Evolutionary conservation across 306 rosid species (phyloP).

Genomic region (Glycine soja): DNA sequence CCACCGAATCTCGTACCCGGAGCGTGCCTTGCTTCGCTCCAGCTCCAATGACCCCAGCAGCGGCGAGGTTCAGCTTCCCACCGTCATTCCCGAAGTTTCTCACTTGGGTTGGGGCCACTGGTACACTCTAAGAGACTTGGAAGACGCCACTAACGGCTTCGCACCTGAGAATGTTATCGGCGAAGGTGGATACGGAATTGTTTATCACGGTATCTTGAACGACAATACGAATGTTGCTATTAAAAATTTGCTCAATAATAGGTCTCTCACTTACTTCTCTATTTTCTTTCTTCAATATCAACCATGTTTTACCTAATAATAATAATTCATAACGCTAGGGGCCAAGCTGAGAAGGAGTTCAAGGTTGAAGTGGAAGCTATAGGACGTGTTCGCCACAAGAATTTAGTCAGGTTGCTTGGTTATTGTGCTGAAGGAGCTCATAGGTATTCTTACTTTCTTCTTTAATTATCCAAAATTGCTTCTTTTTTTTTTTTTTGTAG

Average conservation of each 20-base stretch:
- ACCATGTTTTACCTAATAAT: not conserved
- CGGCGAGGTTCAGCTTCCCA: slow-evolving; percentile 49
- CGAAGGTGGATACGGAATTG: slow-evolving; percentile 93
- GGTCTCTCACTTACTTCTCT: slow-evolving; percentile 27
- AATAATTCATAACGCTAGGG: slow-evolving; percentile 45
- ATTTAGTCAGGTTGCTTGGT: slow-evolving; percentile 83
- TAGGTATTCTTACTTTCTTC: slow-evolving; percentile 53
- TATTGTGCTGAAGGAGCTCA: slow-evolving; percentile 98
- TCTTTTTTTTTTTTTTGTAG: not conserved
- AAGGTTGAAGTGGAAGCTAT: slow-evolving; percentile 93
- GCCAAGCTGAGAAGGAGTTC: slow-evolving; percentile 94
- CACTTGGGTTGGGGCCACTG: slow-evolving; percentile 97
- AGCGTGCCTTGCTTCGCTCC: slow-evolving; percentile 57
- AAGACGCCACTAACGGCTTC: slow-evolving; percentile 73
- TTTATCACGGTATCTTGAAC: slow-evolving; percentile 77
- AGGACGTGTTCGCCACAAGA: slow-evolving; percentile 91
- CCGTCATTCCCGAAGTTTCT: slow-evolving; percentile 82
- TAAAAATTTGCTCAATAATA: slow-evolving; percentile 86
- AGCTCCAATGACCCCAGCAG: slow-evolving; percentile 49
- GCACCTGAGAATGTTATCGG: slow-evolving; percentile 79
- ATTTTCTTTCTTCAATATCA: not conserved
- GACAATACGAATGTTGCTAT: slow-evolving; percentile 75
- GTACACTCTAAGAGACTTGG: slow-evolving; percentile 89
- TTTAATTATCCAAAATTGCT: not conserved
- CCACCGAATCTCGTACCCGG: slow-evolving; percentile 77